A percentile compares a stretch with the other conserved stretches of the same genome.
Conservation (phyloP, 371 early-diverging fungal genomes). For the Scutellospora calospora region DNA sequence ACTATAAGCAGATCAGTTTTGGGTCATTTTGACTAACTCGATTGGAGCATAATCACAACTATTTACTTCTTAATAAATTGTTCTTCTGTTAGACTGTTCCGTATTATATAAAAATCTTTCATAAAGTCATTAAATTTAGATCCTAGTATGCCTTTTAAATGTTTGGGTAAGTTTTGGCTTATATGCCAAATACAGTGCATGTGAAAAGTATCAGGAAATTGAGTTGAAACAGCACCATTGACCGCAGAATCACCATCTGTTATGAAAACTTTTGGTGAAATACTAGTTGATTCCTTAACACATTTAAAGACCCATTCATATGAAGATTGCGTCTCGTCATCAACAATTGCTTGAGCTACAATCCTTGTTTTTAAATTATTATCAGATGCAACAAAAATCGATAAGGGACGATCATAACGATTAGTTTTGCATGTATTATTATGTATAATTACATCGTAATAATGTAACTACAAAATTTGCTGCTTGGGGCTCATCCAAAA, state of each 20-base stretch:
- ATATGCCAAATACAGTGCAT: background rate
- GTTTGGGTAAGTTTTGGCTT: background rate
- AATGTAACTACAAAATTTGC: background rate
- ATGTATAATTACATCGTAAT: background rate
- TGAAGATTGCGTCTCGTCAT: too few relatives aligned
- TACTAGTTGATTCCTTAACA: background rate
- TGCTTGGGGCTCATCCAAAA: too few relatives aligned
- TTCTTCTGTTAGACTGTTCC: background rate
- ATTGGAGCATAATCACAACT: too few relatives aligned
- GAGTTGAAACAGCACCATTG: background rate
- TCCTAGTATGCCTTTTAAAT: background rate
- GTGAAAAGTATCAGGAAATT: background rate
- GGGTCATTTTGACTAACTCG: too few relatives aligned
- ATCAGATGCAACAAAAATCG: too few relatives aligned
- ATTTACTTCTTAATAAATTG: too few relatives aligned
- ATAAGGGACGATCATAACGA: background rate
- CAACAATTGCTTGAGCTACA: background rate
- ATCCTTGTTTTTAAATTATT: background rate
- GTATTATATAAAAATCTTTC: too few relatives aligned
- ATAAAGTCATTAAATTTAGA: background rate
- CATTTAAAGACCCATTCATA: background rate
- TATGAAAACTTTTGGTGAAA: background rate
- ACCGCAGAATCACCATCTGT: background rate
- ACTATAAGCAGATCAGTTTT: too few relatives aligned
- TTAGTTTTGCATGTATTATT: background rate